phyloP scores from a whole-genome alignment of 163 green algal genomes.

The Smithsoniella earleae region DNA sequence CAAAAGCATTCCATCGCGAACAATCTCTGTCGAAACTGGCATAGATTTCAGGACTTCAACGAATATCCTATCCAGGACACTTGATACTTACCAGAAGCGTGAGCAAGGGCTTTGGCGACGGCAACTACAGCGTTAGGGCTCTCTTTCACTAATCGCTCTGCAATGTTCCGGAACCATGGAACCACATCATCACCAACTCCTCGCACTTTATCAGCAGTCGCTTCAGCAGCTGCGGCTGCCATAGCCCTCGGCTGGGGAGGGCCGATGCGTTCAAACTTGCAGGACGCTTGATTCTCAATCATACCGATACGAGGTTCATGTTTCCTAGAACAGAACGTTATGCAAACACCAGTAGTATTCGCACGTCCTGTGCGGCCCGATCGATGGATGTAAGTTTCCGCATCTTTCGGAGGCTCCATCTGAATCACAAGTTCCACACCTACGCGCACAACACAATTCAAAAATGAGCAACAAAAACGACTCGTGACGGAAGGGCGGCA shows the following conservation, averaged over 20 bases:
- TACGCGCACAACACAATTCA: background rate
- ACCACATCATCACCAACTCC: constrained; percentile 56
- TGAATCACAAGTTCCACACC: constrained; percentile 84
- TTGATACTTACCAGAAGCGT: constrained; percentile 55
- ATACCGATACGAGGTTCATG: too few relatives aligned
- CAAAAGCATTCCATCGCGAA: too few relatives aligned
- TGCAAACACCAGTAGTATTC: constrained; percentile 65
- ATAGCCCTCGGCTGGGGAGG: constrained; percentile 88
- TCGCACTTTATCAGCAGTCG: constrained; percentile 47
- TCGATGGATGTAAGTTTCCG: constrained; percentile 82
- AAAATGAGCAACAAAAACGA: background rate
- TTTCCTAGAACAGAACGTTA: constrained; percentile 76
- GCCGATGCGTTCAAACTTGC: constrained; percentile 80
- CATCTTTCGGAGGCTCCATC: constrained; percentile 66
- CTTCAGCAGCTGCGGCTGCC: constrained; percentile 60
- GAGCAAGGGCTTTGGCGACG: constrained; percentile 79
- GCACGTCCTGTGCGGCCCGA: constrained; percentile 65
- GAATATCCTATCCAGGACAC: background rate
- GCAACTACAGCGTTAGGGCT: constrained; percentile 49
- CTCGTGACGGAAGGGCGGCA: background rate
- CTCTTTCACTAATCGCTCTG: constrained; percentile 52
- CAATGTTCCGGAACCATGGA: constrained; percentile 47
- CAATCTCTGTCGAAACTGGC: too few relatives aligned
- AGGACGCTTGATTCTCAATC: constrained; percentile 37
- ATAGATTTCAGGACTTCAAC: too few relatives aligned